A percentile compares a stretch with the other conserved stretches of the same genome.
These are phyloP conservation scores for Xylaria sp. DNA, from an alignment of 2,329 filamentous ascomycete species.

Conservation along the genomic window DNA sequence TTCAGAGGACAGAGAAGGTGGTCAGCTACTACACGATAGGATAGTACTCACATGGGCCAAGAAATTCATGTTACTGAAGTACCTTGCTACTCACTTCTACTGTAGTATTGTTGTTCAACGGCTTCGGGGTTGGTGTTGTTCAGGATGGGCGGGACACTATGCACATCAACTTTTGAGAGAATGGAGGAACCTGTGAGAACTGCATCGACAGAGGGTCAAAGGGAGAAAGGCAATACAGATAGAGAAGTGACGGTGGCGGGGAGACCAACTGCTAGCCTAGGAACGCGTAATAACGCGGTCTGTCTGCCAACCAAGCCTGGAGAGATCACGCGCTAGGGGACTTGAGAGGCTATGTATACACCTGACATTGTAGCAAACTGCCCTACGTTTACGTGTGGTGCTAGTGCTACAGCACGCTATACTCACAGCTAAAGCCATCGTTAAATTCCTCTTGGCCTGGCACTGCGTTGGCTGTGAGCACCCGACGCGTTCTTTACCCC, in stretches of 20 bases:
- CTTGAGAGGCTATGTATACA: neutral
- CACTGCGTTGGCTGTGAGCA: neutral
- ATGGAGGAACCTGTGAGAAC: neutral
- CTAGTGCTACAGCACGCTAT: neutral
- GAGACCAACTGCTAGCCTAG: neutral
- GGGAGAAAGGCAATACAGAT: neutral
- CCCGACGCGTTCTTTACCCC: neutral
- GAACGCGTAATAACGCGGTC: neutral
- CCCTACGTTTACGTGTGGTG: neutral
- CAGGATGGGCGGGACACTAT: neutral
- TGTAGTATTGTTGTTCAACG: neutral
- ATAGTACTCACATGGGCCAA: neutral
- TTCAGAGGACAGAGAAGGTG: no score
- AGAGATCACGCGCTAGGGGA: neutral
- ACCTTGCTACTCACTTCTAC: neutral
- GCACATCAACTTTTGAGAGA: neutral
- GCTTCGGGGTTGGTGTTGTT: neutral
- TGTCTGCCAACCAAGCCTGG: neutral
- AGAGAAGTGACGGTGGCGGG: conserved; percentile 4
- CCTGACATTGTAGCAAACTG: neutral
- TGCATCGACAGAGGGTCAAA: neutral
- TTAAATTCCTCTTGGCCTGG: neutral
- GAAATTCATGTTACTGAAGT: neutral
- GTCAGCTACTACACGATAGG: neutral
- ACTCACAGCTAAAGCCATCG: neutral